Conservation (phyloP, 2,329 filamentous ascomycete genomes). For the Sarocladium brachiariae region DNA sequence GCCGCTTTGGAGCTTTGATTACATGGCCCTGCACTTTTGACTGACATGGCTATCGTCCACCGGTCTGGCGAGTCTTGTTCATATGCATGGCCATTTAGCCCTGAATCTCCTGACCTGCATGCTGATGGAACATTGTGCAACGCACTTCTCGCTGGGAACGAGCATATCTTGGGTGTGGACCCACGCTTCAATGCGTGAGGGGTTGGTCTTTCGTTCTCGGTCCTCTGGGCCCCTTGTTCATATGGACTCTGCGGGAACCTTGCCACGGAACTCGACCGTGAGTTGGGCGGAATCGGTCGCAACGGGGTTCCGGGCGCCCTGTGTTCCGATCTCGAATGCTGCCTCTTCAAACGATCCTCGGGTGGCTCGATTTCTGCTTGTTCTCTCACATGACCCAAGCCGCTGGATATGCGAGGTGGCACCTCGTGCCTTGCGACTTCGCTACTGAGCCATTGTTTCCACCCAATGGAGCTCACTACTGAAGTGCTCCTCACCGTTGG, state of each 20-base stretch:
- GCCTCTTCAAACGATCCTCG: not conserved
- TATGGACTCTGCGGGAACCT: not conserved
- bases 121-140: not conserved
- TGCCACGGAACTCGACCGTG: not conserved
- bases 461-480: conserved; percentile 42
- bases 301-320: not conserved
- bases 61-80: not conserved
- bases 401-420: conserved; percentile 13
- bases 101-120: not conserved
- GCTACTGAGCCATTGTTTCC: conserved; percentile 48
- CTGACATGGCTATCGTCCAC: not conserved
- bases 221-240: not conserved
- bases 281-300: not conserved
- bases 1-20: not conserved
- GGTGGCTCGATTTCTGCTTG: conserved; percentile 39
- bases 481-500: conserved; percentile 25
- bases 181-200: not conserved
- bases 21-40: not conserved
- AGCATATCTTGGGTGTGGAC: not conserved
- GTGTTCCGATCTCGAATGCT: not conserved
- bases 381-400: conserved; percentile 39
- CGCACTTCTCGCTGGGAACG: not conserved
- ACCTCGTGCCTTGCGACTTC: conserved; percentile 41
- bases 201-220: not conserved
- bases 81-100: not conserved